Percentiles rank a stretch among this genome's conserved stretches.
These are phyloP conservation scores for Hypomontagnella monticulosa DNA, from an alignment of 495 filamentous ascomycete genomes.

Conservation along the genomic window DNA sequence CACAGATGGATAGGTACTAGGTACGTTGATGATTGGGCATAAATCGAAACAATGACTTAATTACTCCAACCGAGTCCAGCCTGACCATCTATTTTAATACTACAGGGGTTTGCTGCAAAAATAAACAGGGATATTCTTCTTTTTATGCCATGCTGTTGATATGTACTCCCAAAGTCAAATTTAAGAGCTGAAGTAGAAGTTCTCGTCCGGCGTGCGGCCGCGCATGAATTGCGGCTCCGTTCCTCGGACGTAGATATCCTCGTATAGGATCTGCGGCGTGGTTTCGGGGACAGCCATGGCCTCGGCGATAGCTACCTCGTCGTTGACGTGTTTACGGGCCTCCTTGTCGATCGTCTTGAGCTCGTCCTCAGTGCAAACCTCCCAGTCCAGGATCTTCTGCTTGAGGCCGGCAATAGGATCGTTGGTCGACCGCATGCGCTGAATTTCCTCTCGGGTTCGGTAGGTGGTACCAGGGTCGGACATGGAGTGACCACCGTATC, in stretches of 20 bases:
- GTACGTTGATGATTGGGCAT: constrained; percentile 19
- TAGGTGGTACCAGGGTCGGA: constrained; percentile 99
- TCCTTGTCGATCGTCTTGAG: constrained; percentile 95
- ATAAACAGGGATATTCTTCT: constrained; percentile 7
- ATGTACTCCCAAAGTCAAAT: not conserved
- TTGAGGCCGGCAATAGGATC: constrained; percentile 98
- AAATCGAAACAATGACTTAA: constrained; percentile 27
- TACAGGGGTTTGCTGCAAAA: constrained; percentile 28
- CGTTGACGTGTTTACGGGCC: constrained; percentile 82
- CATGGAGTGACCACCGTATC: constrained; percentile 99
- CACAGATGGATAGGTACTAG: constrained; percentile 18
- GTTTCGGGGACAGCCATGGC: constrained; percentile 80
- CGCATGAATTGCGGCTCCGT: constrained; percentile 91
- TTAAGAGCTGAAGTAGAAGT: constrained; percentile 73
- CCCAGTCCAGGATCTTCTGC: constrained; percentile 97
- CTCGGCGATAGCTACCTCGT: constrained; percentile 91
- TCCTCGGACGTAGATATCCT: constrained; percentile 96
- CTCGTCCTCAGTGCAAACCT: constrained; percentile 91
- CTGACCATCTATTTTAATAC: constrained; percentile 45
- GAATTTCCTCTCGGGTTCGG: constrained; percentile 98
- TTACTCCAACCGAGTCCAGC: constrained; percentile 38
- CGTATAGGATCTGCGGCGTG: constrained; percentile 81
- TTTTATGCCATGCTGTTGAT: constrained; percentile 1
- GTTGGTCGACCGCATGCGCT: constrained; percentile 98
- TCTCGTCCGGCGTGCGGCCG: constrained; percentile 91